These are phyloP conservation scores for Haplosporangium sp. DNA, from an alignment of 371 early-diverging fungal genomes.

Conservation along the genomic window DNA sequence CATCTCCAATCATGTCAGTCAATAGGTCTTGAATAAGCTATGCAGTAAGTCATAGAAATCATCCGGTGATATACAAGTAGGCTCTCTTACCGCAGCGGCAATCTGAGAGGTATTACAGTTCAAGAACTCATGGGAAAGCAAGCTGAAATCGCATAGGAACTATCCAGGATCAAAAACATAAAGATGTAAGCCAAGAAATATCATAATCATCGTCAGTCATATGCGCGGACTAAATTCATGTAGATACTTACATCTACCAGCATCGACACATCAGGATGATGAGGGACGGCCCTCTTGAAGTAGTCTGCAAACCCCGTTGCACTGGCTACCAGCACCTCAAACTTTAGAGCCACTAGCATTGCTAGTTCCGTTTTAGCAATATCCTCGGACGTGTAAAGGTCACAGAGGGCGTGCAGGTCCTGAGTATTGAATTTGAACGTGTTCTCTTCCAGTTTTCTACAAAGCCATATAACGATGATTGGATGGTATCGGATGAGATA, in stretches of 20 bases:
- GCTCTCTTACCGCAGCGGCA: conserved; percentile 33
- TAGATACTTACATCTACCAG: conserved; percentile 35
- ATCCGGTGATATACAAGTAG: background rate
- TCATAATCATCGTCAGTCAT: background rate
- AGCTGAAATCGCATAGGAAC: conserved; percentile 47
- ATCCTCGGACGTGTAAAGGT: conserved; percentile 21
- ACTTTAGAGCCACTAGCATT: conserved; percentile 35
- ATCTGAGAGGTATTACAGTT: conserved; percentile 34
- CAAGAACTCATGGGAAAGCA: conserved; percentile 31
- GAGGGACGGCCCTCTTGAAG: conserved; percentile 29
- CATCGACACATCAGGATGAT: background rate
- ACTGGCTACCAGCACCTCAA: conserved; percentile 43
- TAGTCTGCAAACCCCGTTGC: conserved; percentile 41
- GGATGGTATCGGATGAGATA: background rate
- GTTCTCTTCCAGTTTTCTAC: conserved; percentile 43
- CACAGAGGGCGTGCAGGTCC: conserved; percentile 16
- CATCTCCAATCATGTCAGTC: background rate
- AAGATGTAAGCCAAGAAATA: background rate
- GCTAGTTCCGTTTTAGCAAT: conserved; percentile 31
- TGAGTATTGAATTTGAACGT: conserved; percentile 5
- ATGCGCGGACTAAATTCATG: background rate
- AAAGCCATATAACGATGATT: no score
- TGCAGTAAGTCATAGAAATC: background rate
- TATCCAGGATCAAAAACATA: background rate
- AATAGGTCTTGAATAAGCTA: background rate